Evolutionary conservation across 75 land plant genomes (phyloP).

Genomic region (Pinus albicaulis): DNA sequence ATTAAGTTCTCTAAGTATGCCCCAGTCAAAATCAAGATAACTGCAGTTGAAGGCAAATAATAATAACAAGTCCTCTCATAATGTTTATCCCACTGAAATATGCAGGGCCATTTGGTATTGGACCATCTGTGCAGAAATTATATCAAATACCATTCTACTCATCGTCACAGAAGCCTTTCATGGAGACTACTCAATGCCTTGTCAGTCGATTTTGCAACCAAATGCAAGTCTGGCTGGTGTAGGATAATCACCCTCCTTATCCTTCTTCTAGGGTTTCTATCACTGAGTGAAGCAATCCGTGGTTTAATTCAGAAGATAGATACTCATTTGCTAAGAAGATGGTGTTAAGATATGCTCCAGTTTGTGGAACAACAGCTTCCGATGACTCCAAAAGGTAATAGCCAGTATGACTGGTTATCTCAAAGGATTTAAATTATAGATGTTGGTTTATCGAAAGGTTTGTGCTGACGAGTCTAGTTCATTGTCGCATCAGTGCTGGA

Average conservation of each 20-base stretch:
- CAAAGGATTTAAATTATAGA: slow-evolving; percentile 60
- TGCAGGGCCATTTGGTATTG: too few relatives aligned
- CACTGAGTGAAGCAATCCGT: not conserved
- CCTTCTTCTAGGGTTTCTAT: not conserved
- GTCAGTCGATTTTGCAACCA: too few relatives aligned
- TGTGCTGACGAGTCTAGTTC: slow-evolving; percentile 51
- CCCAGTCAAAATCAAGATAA: too few relatives aligned
- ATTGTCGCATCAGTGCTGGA: slow-evolving; percentile 59
- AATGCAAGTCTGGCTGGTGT: not conserved
- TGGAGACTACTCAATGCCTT: too few relatives aligned
- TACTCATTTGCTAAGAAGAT: slow-evolving; percentile 41
- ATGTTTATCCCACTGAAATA: too few relatives aligned
- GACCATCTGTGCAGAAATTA: too few relatives aligned
- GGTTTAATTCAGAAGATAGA: slow-evolving; percentile 16
- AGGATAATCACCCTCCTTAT: not conserved
- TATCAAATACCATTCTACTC: too few relatives aligned
- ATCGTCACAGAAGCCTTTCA: too few relatives aligned
- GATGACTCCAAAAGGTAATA: slow-evolving; percentile 31
- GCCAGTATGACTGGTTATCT: slow-evolving; percentile 32
- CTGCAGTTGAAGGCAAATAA: too few relatives aligned
- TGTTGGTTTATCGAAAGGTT: slow-evolving; percentile 74
- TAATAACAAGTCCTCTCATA: too few relatives aligned
- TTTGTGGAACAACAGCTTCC: slow-evolving; percentile 69
- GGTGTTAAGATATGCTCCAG: slow-evolving; percentile 43
- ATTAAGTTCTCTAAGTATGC: too few relatives aligned